phyloP scores from a whole-genome alignment of 2,329 filamentous ascomycete species.

The Cordyceps cicadae region DNA sequence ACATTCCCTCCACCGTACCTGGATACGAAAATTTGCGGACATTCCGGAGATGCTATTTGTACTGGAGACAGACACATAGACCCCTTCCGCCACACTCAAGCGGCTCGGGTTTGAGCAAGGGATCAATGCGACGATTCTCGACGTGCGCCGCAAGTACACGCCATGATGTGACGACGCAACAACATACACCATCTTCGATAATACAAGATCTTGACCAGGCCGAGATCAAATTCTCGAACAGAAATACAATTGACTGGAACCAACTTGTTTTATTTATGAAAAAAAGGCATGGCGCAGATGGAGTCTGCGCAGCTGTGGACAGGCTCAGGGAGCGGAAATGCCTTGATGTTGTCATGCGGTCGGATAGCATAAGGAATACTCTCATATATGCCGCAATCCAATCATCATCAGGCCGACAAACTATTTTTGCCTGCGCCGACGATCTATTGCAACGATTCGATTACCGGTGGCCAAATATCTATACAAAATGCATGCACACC shows the following conservation, averaged over 20 bases:
- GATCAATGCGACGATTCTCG: not conserved
- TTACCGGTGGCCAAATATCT: constrained; percentile 42
- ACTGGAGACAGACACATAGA: not conserved
- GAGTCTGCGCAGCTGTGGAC: not conserved
- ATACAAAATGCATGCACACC: constrained; percentile 36
- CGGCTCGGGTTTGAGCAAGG: no score
- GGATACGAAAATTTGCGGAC: no score
- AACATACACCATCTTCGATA: not conserved
- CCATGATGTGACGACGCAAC: not conserved
- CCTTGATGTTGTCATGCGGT: not conserved
- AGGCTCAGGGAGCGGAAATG: not conserved
- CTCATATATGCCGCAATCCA: constrained; percentile 19
- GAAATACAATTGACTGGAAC: not conserved
- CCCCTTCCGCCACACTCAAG: not conserved
- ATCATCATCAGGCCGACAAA: constrained; percentile 18
- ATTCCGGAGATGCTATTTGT: not conserved
- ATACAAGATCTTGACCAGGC: not conserved
- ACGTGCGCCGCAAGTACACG: not conserved
- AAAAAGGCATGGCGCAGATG: not conserved
- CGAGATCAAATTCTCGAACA: not conserved
- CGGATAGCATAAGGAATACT: not conserved
- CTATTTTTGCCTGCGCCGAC: constrained; percentile 21
- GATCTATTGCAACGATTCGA: constrained; percentile 29
- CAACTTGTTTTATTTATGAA: not conserved
- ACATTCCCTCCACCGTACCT: not conserved